phyloP scores from a whole-genome alignment of 805 yeast species.

The Cyberlindnera misumaiensis region DNA sequence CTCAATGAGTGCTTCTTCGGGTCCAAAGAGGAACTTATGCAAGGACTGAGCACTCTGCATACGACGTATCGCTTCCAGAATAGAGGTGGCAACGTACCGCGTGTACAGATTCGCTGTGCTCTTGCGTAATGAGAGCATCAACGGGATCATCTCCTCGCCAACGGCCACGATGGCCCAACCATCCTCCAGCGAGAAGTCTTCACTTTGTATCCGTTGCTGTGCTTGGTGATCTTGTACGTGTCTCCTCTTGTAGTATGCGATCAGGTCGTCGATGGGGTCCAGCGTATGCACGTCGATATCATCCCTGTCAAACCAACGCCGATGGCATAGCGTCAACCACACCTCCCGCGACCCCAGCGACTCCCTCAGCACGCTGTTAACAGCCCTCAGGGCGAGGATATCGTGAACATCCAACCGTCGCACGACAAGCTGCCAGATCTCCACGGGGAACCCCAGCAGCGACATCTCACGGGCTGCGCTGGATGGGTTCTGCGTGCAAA shows the following conservation, averaged over 20 bases:
- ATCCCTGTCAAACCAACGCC: conserved; percentile 12
- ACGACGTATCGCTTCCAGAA: conserved; percentile 9
- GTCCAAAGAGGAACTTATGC: neutral
- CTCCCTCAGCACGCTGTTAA: conserved; percentile 2
- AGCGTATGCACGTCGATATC: conserved; percentile 4
- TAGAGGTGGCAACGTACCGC: conserved; percentile 7
- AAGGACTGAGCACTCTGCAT: neutral
- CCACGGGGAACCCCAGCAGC: conserved; percentile 9
- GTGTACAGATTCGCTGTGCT: conserved; percentile 6
- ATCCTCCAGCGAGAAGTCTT: conserved; percentile 5
- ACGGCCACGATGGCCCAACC: conserved; percentile 5
- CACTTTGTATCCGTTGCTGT: neutral
- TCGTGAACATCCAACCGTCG: conserved; percentile 5
- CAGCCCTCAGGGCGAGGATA: conserved; percentile 8
- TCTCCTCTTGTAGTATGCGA: conserved; percentile 4
- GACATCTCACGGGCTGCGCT: too few species aligned
- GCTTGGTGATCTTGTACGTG: conserved; percentile 5
- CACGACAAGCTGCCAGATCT: conserved; percentile 13
- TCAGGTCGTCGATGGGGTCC: neutral
- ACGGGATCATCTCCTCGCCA: conserved; percentile 8
- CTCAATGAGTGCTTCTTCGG: conserved; percentile 5
- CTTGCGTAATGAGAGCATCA: conserved; percentile 7
- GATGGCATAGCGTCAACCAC: conserved; percentile 9
- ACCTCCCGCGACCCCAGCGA: conserved; percentile 9
- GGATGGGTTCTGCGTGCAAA: too few species aligned